A percentile compares a stretch with the other conserved stretches of the same genome.
Evolutionary conservation across 2,329 filamentous ascomycete species (phyloP).

Genomic region (Remersonia thermophila): DNA sequence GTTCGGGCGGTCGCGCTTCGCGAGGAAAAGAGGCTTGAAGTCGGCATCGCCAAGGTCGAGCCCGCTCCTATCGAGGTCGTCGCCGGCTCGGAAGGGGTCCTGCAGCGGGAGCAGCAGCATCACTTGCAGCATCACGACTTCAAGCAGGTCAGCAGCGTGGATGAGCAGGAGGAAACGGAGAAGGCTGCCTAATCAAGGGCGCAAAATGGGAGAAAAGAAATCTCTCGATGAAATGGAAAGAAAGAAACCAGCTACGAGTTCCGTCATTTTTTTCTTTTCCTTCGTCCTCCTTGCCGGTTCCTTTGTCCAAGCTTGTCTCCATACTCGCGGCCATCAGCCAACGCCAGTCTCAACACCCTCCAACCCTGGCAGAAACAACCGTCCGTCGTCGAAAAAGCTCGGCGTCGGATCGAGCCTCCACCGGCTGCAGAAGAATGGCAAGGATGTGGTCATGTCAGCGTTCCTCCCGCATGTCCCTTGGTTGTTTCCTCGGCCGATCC

Average conservation of each 20-base stretch:
- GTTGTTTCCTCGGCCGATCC: too few relatives aligned
- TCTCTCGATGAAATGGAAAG: constrained; percentile 4
- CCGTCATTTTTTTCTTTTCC: background rate
- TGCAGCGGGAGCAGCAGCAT: constrained; percentile 8
- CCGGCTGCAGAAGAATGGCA: too few relatives aligned
- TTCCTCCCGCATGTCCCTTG: too few relatives aligned
- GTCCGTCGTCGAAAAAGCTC: too few relatives aligned
- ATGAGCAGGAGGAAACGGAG: constrained; percentile 50
- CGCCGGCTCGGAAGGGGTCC: constrained; percentile 6
- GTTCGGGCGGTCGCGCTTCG: constrained; percentile 45
- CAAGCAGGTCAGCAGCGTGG: constrained; percentile 34
- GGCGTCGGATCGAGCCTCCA: too few relatives aligned
- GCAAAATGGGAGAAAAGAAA: constrained; percentile 4
- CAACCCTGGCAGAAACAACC: too few relatives aligned
- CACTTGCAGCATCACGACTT: constrained; percentile 24
- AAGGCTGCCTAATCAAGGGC: constrained; percentile 23
- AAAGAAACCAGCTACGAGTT: constrained; percentile 7
- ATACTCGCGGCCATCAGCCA: too few relatives aligned
- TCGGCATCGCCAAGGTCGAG: too few relatives aligned
- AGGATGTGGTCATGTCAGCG: too few relatives aligned
- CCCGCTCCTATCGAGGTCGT: constrained; percentile 1
- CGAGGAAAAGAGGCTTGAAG: constrained; percentile 5
- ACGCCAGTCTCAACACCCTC: too few relatives aligned
- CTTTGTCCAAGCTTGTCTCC: background rate
- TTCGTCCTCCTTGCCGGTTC: background rate